Base-by-base conservation (phyloP, 176 grass and related monocot genomes). In the Musa itinerans region DNA sequence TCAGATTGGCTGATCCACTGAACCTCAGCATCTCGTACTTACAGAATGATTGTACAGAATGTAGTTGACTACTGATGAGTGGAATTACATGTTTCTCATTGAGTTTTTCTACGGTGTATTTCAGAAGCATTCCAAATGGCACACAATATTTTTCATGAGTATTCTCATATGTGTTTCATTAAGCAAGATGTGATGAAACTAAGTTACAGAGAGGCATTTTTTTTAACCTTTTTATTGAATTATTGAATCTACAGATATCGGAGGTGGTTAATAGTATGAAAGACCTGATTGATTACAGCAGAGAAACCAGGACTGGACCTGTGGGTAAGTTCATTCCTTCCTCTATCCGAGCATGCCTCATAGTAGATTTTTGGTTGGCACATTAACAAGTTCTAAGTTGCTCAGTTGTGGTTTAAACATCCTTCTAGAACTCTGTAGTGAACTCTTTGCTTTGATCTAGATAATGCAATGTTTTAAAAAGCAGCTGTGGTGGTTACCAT, bases 181-280 rank as follows among this genome's bases (percentile, higher is more conserved):
- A 56, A 56, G 54, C 54, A 56, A 56, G 16, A 56, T 19, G 16
- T 56, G 54, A 56, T 56, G 54, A 56, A 56, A 56, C 54, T 15
- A 56, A 56, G 54, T 16, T 56, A 56, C 12, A 56, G 4, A 43
- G 34, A 56, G 54, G 12, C 10, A 24, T 15, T 56, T 16, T 15
- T 17, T 56, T 17, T 0, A 14, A 15, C 10, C 54, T 5, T 56
- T 56, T 3, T 19, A 56, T 15, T 56, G 54, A 56, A 56, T 56
- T 56, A 56, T 56, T 56, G 12, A 56, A 15, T 22, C 13, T 78
- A 62, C 76, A 78, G 76, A 78, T 78, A 67, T 78, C 76, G 9
- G 76, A 78, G 62, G 76, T 78, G 1, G 76, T 78, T 53, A 78
- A 78, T 21, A 66, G 76, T 78, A 78, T 78, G 76, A 78, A 78